Evolutionary conservation across 176 grass and related monocot genomes (phyloP), one percentile per base, ranked within the genome.

Genomic region (Aegilops umbellulata): DNA sequence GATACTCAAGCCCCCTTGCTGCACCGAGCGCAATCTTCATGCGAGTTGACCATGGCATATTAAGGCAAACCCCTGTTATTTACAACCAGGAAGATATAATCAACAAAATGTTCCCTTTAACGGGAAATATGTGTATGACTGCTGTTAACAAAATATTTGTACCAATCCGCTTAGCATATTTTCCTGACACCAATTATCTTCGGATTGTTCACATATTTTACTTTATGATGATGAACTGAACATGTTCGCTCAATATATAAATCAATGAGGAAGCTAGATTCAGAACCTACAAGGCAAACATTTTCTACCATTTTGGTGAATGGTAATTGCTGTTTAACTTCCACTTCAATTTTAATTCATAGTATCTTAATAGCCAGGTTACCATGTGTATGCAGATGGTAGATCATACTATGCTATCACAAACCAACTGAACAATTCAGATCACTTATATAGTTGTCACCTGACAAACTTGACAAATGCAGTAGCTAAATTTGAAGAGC

Each of bases 31-130:
- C 96, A 79, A 98, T 95, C 86, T 98, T 98, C 84, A 95, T 86
- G 38, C 96, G 93, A 75, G 92, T 98, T 74, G 90, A 95, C 96
- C 96, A 98, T 60, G 93, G 88, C 96, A 98, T 92, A 78, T 85
- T 94, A 87, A 92, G 90, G 80, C 88, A 89, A 82, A 95, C 92
- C 65, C 92, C 93, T 98, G 84, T 67, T 94, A 87, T 87, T 82
- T 81, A 88, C 61, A 87, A 74, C 60, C 22, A 83, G 87, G 47
- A 67, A 85, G 19, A 81, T 64, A 69, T 86, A 88, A 82, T 85
- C 31, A 85, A 78, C 64, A 20, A 74, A 63, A 80, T 44, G 66
- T 26, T 3, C 69, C 39, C 13, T 81, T 55, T 55, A 36, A 20
- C 49, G 8, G n/a, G 30, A 36, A 60, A 81, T 19, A 19, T 60